A percentile compares a stretch with the other conserved stretches of the same genome.
Evolutionary conservation across 2,329 filamentous ascomycete genomes (phyloP).

Genomic region (Fusarium veterinarium): DNA sequence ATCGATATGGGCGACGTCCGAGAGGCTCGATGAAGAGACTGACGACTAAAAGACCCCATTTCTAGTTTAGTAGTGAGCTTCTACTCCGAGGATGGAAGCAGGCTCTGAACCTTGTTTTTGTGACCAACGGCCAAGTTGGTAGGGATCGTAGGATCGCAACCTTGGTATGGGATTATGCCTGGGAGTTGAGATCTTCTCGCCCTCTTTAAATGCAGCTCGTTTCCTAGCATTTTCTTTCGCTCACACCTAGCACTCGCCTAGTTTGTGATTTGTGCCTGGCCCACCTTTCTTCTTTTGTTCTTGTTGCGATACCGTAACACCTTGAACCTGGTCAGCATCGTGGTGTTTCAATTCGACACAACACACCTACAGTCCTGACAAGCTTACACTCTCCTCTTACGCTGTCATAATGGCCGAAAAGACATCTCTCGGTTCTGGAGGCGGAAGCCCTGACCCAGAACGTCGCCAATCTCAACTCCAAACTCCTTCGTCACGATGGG

Average conservation of each 20-base stretch:
- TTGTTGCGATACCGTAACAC: not conserved
- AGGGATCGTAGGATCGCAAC: slow-evolving; percentile 20
- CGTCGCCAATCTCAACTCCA: slow-evolving; percentile 29
- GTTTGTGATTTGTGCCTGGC: slow-evolving; percentile 11
- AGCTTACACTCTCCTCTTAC: not conserved
- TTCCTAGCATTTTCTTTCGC: slow-evolving; percentile 6
- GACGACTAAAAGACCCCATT: slow-evolving; percentile 11
- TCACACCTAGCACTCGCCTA: slow-evolving; percentile 6
- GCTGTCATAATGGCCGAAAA: slow-evolving; percentile 45
- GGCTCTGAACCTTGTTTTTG: slow-evolving; percentile 24
- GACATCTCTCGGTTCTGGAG: slow-evolving; percentile 26
- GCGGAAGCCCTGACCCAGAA: slow-evolving; percentile 41
- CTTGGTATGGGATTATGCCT: slow-evolving; percentile 15
- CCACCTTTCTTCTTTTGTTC: slow-evolving; percentile 10
- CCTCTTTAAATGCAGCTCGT: slow-evolving; percentile 30
- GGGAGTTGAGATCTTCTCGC: slow-evolving; percentile 11
- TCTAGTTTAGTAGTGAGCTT: slow-evolving; percentile 9
- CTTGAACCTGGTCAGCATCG: not conserved
- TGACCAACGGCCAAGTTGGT: slow-evolving; percentile 17
- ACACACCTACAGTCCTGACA: not conserved
- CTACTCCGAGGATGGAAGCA: slow-evolving; percentile 5
- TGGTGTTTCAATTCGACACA: not conserved
- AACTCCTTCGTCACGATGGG: slow-evolving; percentile 45
- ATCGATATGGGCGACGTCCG: slow-evolving; percentile 28
- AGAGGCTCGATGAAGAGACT: slow-evolving; percentile 12